phyloP scores from a whole-genome alignment of 116 monocot genomes.

The Zostera marina region DNA sequence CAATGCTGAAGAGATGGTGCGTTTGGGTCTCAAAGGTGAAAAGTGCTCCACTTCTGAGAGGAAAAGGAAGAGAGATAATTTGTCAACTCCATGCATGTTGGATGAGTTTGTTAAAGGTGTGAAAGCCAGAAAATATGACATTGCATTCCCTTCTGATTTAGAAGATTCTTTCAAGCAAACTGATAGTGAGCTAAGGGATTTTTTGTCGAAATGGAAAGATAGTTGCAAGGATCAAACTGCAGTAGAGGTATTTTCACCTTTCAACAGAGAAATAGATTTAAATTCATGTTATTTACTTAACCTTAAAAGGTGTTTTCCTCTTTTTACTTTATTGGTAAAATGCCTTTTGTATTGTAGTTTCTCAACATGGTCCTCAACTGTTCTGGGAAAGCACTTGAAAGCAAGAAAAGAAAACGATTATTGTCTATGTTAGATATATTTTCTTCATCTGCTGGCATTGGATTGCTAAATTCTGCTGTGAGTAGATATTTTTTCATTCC shows the following conservation, averaged over 20 bases:
- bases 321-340: background rate
- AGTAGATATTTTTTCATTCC: constrained; percentile 15
- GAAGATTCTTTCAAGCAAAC: constrained; percentile 6
- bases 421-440: constrained; percentile 17
- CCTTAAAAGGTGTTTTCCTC: background rate
- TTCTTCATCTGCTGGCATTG: constrained; percentile 48
- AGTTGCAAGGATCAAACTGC: constrained; percentile 35
- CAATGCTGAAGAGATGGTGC: constrained; percentile 66
- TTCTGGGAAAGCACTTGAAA: constrained; percentile 18
- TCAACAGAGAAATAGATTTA: background rate
- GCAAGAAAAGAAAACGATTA: constrained; percentile 16
- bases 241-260: constrained; percentile 31
- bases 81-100: background rate
- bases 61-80: constrained; percentile 39
- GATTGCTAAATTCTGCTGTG: constrained; percentile 74
- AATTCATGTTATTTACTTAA: background rate
- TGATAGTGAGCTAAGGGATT: constrained; percentile 23
- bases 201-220: constrained; percentile 71
- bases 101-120: background rate
- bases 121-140: constrained; percentile 15
- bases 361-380: constrained; percentile 48
- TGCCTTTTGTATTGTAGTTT: constrained; percentile 27
- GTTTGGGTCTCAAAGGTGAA: constrained; percentile 53
- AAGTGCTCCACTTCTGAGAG: constrained; percentile 15
- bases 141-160: background rate